These are phyloP conservation scores for Meira miltonrushii DNA, from an alignment of 1,284 basidiomycete species.

Conservation along the genomic window DNA sequence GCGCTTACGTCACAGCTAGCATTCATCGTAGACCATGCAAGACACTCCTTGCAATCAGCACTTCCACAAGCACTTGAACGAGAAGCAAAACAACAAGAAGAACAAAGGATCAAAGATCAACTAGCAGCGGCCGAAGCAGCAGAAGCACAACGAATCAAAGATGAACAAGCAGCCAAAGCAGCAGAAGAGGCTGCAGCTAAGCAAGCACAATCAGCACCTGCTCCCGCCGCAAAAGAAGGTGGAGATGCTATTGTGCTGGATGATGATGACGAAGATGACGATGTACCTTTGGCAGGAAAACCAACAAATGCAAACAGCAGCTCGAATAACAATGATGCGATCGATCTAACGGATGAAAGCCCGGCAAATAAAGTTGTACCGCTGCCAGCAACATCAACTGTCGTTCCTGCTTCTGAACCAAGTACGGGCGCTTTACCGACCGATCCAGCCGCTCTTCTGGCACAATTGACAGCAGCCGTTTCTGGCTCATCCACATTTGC, in stretches of 20 bases:
- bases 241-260: neutral
- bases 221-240: neutral
- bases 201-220: neutral
- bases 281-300: slow-evolving; percentile 1
- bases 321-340: neutral
- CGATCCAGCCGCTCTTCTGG: slow-evolving; percentile 3
- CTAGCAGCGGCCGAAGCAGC: neutral
- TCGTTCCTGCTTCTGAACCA: neutral
- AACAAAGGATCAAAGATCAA: neutral
- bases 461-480: neutral
- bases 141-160: neutral
- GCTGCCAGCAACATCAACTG: neutral
- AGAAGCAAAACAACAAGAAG: neutral
- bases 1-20: neutral
- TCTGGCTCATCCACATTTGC: too few relatives aligned
- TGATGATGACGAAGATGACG: slow-evolving; percentile 5
- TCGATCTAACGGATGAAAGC: slow-evolving; percentile 3
- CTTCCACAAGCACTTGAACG: neutral
- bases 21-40: neutral
- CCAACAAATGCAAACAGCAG: neutral
- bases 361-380: neutral
- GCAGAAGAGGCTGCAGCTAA: neutral
- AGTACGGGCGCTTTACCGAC: neutral
- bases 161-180: neutral
- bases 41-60: neutral